Base-by-base conservation (phyloP, 805 yeast species). In the Sungouiozyma intestinalis region DNA sequence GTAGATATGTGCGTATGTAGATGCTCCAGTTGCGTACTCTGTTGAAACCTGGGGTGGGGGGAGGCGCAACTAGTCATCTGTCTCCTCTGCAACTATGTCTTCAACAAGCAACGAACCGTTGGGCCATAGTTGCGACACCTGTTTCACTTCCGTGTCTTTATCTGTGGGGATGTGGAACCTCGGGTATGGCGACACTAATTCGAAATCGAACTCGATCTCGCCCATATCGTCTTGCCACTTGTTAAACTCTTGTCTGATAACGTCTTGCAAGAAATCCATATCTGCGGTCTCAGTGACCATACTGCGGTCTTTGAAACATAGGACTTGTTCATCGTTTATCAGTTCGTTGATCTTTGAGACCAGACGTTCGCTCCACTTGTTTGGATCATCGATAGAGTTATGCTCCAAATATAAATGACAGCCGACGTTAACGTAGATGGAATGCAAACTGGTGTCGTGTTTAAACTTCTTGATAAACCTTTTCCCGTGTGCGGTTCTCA, bases 91-190 rank as follows among this genome's bases (percentile, higher is more conserved):
- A 15, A 57, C 50, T 4, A 60, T 45, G 2, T 56, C 62, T 49
- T 78, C 83, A 3, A 78, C 72, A 40, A 81, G 59, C 19, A 82
- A 50, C 48, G 74, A 79, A 1, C 87, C 87, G 51, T 71, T 79
- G n/a, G 92, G 92, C 73, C 74, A 78, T n/a, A 82, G 54, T 32
- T 71, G 64, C 1, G 62, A 50, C 32, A 67, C 68, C 27, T 74
- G 72, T 24, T 52, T 54, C 4, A 82, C 57, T 2, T 41, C 19
- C 16, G 45, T 41, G 0, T 54, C 51, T 13, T 54, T 45, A 24
- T 63, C 64, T 4, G 52, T 45, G 3, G 64, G 67, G 14, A 83
- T 57, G n/a, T 63, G 60, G 37, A 58, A 67, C 47, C 85, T 70
- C 3, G 87, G 87, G 57, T 78, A 72, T 2, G 85, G 78, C 3